Conservation (phyloP, 257 asterid species). For the Rhazya stricta region DNA sequence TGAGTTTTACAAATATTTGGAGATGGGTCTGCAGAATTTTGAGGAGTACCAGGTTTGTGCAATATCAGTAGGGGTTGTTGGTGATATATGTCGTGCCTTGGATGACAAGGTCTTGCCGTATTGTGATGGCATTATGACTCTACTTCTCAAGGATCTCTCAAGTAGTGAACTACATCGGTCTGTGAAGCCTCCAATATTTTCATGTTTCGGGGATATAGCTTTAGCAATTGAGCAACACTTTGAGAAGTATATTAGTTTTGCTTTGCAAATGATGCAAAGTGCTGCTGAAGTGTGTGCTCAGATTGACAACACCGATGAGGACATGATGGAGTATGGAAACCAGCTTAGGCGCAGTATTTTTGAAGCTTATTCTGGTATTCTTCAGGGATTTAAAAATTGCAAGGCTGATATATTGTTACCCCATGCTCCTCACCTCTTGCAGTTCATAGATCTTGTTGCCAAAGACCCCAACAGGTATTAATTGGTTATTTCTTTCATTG, state of each 20-base stretch:
- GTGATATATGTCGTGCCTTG: constrained; percentile 76
- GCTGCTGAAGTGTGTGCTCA: constrained; percentile 70
- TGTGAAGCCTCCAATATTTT: constrained; percentile 79
- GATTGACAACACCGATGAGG: constrained; percentile 56
- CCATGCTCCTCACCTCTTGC: constrained; percentile 67
- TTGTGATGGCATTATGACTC: constrained; percentile 77
- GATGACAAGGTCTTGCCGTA: constrained; percentile 69
- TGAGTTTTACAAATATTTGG: constrained; percentile 64
- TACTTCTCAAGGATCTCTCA: constrained; percentile 64
- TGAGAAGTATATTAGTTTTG: constrained; percentile 59
- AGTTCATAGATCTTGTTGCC: constrained; percentile 65
- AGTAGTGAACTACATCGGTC: constrained; percentile 65
- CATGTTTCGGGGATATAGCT: constrained; percentile 93
- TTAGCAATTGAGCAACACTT: constrained; percentile 70
- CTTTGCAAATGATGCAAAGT: constrained; percentile 73
- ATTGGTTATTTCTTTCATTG: background rate
- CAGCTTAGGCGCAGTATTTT: constrained; percentile 70
- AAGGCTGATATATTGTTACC: constrained; percentile 67
- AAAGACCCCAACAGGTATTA: constrained; percentile 56
- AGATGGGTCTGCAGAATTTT: constrained; percentile 83
- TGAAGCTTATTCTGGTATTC: constrained; percentile 83
- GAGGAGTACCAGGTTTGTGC: constrained; percentile 86
- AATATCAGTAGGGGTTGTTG: constrained; percentile 85
- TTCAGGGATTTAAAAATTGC: constrained; percentile 73
- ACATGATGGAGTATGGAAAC: constrained; percentile 70